Percentiles rank a stretch among this genome's conserved stretches.
Evolutionary conservation across 2,329 filamentous ascomycete species (phyloP).

Genomic region (Amesomyces nigricolor): DNA sequence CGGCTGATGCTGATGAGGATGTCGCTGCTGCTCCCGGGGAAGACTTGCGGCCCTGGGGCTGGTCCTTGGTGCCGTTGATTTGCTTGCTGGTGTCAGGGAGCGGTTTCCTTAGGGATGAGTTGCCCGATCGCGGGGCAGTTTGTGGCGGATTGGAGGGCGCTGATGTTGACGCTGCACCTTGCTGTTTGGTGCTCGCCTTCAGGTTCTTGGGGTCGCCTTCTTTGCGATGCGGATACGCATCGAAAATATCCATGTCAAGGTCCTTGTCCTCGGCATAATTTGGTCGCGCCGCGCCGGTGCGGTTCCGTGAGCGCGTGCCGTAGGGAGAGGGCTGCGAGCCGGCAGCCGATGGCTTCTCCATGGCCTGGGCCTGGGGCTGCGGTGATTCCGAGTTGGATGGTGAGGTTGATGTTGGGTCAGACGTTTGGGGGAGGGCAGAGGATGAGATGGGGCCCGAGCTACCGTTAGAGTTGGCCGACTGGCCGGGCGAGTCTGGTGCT

Average conservation of each 20-base stretch:
- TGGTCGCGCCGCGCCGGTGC: slow-evolving; percentile 69
- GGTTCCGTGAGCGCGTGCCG: slow-evolving; percentile 89
- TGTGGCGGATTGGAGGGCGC: slow-evolving; percentile 20
- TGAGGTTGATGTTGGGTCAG: slow-evolving; percentile 26
- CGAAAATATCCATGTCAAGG: slow-evolving; percentile 78
- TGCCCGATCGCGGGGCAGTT: slow-evolving; percentile 23
- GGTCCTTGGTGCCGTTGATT: slow-evolving; percentile 36
- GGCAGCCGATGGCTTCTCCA: slow-evolving; percentile 43
- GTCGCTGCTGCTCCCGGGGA: slow-evolving; percentile 8
- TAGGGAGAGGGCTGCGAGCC: slow-evolving; percentile 62
- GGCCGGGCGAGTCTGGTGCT: slow-evolving; percentile 25
- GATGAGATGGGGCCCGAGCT: slow-evolving; percentile 21
- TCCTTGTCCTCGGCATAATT: slow-evolving; percentile 97
- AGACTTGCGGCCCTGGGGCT: slow-evolving; percentile 7
- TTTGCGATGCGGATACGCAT: slow-evolving; percentile 54
- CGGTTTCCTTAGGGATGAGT: slow-evolving; percentile 29
- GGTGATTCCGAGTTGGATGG: slow-evolving; percentile 21
- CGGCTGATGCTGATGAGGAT: slow-evolving; percentile 20
- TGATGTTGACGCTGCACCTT: slow-evolving; percentile 15
- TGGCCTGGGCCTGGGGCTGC: slow-evolving; percentile 25
- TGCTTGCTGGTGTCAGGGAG: slow-evolving; percentile 35
- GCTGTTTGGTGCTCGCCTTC: slow-evolving; percentile 38
- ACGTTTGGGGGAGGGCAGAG: slow-evolving; percentile 31
- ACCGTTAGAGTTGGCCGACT: slow-evolving; percentile 24
- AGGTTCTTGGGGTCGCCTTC: slow-evolving; percentile 54